Evolutionary conservation across 192 early-diverging fungal species (phyloP).

Genomic region (Coemansia sp.): DNA sequence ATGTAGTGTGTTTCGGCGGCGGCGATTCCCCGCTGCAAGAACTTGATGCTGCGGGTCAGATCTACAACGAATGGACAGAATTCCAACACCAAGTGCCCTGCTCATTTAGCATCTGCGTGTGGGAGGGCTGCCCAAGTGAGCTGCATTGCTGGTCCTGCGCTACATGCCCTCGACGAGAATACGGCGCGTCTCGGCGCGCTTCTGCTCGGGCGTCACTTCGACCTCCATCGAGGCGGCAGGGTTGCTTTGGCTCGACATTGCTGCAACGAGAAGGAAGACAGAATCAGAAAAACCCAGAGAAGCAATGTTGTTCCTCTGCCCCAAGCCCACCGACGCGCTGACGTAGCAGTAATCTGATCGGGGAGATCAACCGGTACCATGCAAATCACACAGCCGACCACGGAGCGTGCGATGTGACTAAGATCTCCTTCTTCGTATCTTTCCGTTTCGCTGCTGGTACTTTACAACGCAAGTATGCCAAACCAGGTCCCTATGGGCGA

Average conservation of each 20-base stretch:
- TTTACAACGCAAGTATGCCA: slow-evolving; percentile 3
- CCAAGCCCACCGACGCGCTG: too few species aligned
- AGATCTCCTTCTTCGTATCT: slow-evolving; percentile 1
- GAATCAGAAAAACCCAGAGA: too few species aligned
- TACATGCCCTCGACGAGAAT: slow-evolving; percentile 46
- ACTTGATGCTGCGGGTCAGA: slow-evolving; percentile 75
- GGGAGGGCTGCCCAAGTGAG: too few species aligned
- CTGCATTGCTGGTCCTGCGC: background rate
- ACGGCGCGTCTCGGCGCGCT: slow-evolving; percentile 33
- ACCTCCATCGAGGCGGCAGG: slow-evolving; percentile 36
- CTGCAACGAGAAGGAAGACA: too few species aligned
- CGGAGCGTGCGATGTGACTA: too few species aligned
- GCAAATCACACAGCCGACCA: too few species aligned
- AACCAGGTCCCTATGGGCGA: slow-evolving; percentile 54
- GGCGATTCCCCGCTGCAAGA: slow-evolving; percentile 77
- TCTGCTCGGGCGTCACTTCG: slow-evolving; percentile 35
- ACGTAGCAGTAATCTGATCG: too few species aligned
- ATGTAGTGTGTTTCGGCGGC: slow-evolving; percentile 83
- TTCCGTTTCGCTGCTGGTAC: background rate
- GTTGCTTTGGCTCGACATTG: slow-evolving; percentile 8
- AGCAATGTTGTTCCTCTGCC: too few species aligned
- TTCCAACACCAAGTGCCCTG: background rate
- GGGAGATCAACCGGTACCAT: too few species aligned
- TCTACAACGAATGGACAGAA: slow-evolving; percentile 55
- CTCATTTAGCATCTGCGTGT: too few species aligned